These are phyloP conservation scores for Suillus luteus DNA, from an alignment of 768 basidiomycete genomes.

Conservation along the genomic window DNA sequence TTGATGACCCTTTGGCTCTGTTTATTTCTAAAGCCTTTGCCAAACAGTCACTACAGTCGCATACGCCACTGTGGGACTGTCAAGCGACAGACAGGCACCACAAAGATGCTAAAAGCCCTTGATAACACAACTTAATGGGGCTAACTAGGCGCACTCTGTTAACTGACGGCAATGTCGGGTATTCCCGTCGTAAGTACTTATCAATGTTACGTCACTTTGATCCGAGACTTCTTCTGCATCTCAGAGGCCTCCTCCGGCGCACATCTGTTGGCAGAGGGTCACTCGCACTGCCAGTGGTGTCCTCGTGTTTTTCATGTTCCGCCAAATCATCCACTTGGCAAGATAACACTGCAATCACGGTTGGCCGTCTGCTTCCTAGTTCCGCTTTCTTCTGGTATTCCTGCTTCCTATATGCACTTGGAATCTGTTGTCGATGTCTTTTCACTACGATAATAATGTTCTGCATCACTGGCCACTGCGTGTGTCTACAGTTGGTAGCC, in stretches of 20 bases:
- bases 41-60: neutral
- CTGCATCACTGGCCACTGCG: neutral
- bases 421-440: neutral
- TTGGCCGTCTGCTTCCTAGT: neutral
- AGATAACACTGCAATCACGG: neutral
- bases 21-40: slow-evolving; percentile 10
- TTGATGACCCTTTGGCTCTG: neutral
- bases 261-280: slow-evolving; percentile 1
- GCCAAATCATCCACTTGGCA: neutral
- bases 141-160: neutral
- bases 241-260: neutral
- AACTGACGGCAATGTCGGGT: neutral
- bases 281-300: neutral
- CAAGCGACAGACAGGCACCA: neutral
- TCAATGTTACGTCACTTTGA: slow-evolving; percentile 4
- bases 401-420: neutral
- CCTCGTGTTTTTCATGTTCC: neutral
- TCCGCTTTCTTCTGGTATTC: neutral
- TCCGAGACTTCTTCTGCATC: neutral
- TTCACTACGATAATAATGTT: neutral
- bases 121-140: neutral
- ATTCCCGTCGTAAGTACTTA: neutral
- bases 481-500: neutral
- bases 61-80: neutral
- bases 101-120: neutral